Conservation (phyloP, 495 filamentous ascomycete species). For the Hypoxylon intermedium region DNA sequence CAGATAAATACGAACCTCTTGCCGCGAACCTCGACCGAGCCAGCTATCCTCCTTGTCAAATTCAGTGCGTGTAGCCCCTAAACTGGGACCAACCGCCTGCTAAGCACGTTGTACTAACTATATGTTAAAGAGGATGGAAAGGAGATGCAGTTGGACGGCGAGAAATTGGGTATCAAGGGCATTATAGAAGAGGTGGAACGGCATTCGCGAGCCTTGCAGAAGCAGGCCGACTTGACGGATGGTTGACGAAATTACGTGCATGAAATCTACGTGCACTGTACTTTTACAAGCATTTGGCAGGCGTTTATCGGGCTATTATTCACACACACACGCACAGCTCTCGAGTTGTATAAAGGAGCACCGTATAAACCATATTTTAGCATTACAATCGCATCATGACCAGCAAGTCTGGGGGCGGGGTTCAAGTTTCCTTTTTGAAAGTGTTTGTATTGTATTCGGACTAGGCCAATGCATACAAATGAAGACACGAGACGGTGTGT, state of each 20-base stretch:
- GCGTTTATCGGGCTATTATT: slow-evolving; percentile 41
- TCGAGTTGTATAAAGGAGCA: background rate
- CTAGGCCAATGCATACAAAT: slow-evolving; percentile 14
- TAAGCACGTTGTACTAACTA: slow-evolving; percentile 15
- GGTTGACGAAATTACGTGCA: slow-evolving; percentile 42
- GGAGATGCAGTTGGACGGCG: slow-evolving; percentile 71
- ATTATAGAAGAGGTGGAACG: slow-evolving; percentile 88
- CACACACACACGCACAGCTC: slow-evolving; percentile 21
- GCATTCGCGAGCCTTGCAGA: slow-evolving; percentile 78
- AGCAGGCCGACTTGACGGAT: slow-evolving; percentile 80
- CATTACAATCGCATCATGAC: background rate
- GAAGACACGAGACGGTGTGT: slow-evolving; percentile 5
- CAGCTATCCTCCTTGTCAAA: slow-evolving; percentile 72
- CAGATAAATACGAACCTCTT: slow-evolving; percentile 82
- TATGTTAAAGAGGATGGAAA: slow-evolving; percentile 78
- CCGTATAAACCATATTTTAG: background rate
- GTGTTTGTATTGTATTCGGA: slow-evolving; percentile 1
- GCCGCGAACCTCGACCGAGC: slow-evolving; percentile 66
- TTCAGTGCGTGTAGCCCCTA: slow-evolving; percentile 68
- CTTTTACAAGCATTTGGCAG: slow-evolving; percentile 38
- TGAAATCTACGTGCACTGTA: slow-evolving; percentile 19
- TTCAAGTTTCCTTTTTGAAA: background rate
- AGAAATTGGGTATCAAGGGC: slow-evolving; percentile 83
- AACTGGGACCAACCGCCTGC: background rate
- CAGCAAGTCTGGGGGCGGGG: background rate